Conservation (phyloP, 2,329 filamentous ascomycete species). For the Aphanocladium album region DNA sequence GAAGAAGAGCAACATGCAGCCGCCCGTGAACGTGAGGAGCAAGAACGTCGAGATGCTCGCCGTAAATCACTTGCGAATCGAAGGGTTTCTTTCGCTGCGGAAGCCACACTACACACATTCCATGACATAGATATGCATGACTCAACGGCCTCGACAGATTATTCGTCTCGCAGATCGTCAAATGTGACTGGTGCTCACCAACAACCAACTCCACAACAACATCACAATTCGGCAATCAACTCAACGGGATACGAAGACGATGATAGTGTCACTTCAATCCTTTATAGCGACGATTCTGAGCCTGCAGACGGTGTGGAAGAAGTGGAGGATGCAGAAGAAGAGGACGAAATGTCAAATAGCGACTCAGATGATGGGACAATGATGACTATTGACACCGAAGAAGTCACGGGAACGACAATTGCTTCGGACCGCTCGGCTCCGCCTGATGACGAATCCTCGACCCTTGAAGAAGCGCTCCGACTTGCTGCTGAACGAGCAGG, state of each 20-base stretch:
- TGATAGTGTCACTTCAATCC: conserved; percentile 69
- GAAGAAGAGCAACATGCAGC: conserved; percentile 68
- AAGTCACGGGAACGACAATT: conserved; percentile 64
- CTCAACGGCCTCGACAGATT: conserved; percentile 72
- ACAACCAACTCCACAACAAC: not conserved
- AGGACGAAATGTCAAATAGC: conserved; percentile 36
- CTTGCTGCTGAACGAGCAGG: conserved; percentile 72
- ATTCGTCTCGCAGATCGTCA: conserved; percentile 66
- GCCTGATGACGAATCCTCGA: conserved; percentile 61
- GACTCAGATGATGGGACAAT: conserved; percentile 72
- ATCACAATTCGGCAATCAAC: conserved; percentile 29
- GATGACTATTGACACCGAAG: conserved; percentile 77
- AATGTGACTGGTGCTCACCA: conserved; percentile 35
- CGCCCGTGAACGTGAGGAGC: conserved; percentile 63
- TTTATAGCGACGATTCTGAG: conserved; percentile 66
- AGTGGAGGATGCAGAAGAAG: conserved; percentile 47
- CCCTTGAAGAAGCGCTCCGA: conserved; percentile 71
- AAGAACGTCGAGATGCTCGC: conserved; percentile 76
- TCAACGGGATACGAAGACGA: conserved; percentile 46
- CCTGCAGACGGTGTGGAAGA: conserved; percentile 50
- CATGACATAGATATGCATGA: conserved; percentile 89
- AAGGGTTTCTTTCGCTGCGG: conserved; percentile 92
- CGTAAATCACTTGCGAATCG: conserved; percentile 90
- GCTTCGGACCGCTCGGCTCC: conserved; percentile 53
- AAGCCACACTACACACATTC: conserved; percentile 95